Evolutionary conservation across 148 eudicot genomes (phyloP).

Genomic region (Rhododendron kiyosumense): DNA sequence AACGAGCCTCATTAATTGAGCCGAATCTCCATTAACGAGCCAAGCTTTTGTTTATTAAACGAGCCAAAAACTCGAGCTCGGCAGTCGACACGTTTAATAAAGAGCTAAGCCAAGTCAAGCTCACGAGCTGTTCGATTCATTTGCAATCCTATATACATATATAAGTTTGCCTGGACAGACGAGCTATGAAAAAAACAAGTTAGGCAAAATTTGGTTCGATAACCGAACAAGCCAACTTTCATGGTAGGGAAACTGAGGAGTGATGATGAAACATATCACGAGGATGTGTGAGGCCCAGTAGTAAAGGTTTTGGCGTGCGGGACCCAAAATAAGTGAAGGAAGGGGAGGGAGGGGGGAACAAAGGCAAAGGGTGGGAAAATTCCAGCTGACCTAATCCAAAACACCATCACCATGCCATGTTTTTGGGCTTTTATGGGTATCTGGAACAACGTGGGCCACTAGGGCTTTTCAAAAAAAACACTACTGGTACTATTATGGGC

Average conservation of each 20-base stretch:
- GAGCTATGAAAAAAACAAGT: no score
- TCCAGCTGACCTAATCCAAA: neutral
- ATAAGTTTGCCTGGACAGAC: no score
- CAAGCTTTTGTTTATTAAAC: no score
- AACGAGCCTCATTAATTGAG: no score
- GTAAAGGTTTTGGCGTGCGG: neutral
- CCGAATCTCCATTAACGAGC: no score
- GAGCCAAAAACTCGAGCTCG: no score
- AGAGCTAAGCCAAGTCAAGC: no score
- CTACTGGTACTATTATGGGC: neutral
- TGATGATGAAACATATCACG: neutral
- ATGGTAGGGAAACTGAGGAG: neutral
- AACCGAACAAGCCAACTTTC: neutral
- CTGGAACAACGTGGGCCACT: neutral
- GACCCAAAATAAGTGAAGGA: neutral
- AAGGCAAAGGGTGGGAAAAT: neutral
- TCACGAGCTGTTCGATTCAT: no score
- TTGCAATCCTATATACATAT: no score
- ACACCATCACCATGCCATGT: neutral
- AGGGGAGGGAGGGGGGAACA: neutral
- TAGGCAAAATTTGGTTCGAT: neutral
- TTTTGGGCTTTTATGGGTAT: neutral
- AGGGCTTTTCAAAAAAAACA: neutral
- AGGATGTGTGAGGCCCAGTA: neutral
- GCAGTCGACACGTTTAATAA: no score